phyloP scores from a whole-genome alignment of 2,329 filamentous ascomycete species.

The Berkeleyomyces rouxiae region DNA sequence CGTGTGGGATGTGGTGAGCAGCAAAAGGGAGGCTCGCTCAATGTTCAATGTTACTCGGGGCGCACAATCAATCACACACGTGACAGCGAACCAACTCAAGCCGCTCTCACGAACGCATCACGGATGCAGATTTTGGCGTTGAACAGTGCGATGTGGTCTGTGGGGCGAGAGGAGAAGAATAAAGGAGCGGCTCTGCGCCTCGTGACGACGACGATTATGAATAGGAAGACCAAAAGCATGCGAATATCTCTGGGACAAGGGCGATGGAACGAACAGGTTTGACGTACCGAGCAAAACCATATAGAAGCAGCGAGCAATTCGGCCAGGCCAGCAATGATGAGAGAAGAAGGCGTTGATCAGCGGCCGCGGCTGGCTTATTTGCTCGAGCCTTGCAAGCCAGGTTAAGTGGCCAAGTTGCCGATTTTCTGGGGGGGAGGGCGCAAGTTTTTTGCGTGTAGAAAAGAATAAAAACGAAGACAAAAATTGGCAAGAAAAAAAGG shows the following conservation, averaged over 20 bases:
- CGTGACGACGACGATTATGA: no score
- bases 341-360: not conserved
- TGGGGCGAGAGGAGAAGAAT: not conserved
- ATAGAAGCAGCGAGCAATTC: conserved; percentile 7
- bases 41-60: not conserved
- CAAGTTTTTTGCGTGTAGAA: not conserved
- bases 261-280: not conserved
- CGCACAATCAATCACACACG: not conserved
- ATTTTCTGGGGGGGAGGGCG: not conserved
- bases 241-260: not conserved
- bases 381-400: not conserved
- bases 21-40: not conserved
- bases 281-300: conserved; percentile 13
- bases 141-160: not conserved
- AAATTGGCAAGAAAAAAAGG: not conserved
- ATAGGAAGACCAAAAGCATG: not conserved
- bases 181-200: no score
- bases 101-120: not conserved
- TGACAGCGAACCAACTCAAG: not conserved
- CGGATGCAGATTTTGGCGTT: not conserved
- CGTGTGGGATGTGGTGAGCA: not conserved
- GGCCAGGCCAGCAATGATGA: not conserved
- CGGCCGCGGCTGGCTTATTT: not conserved
- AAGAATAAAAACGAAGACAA: not conserved
- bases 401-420: not conserved